phyloP scores from a whole-genome alignment of 768 basidiomycete species.

The Crucibulum laeve region DNA sequence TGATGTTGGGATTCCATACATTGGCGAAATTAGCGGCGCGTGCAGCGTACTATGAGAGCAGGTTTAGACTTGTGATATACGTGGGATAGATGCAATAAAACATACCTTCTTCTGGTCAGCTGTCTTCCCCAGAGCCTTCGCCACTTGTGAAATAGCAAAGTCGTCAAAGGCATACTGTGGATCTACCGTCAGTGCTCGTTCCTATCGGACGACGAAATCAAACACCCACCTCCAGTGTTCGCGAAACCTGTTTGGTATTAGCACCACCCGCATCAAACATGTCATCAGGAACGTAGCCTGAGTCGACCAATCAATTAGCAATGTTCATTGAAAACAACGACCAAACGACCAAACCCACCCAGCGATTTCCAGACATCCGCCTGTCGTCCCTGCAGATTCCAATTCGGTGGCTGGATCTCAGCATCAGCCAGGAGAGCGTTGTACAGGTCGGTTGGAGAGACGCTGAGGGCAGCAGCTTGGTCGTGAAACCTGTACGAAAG shows the following conservation, averaged over 20 bases:
- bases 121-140: slow-evolving; percentile 45
- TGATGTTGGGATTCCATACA: slow-evolving; percentile 54
- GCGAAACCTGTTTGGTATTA: slow-evolving; percentile 58
- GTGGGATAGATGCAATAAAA: background rate
- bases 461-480: slow-evolving; percentile 40
- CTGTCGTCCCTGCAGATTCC: slow-evolving; percentile 62
- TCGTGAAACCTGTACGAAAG: slow-evolving; percentile 37
- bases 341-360: slow-evolving; percentile 20
- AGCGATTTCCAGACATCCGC: slow-evolving; percentile 51
- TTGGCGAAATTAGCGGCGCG: slow-evolving; percentile 56
- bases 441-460: slow-evolving; percentile 48
- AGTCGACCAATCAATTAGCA: background rate
- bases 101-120: slow-evolving; percentile 48
- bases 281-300: slow-evolving; percentile 37
- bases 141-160: slow-evolving; percentile 62
- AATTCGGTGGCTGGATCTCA: slow-evolving; percentile 51
- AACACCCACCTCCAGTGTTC: slow-evolving; percentile 48
- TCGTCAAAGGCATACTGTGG: slow-evolving; percentile 58
- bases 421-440: slow-evolving; percentile 56
- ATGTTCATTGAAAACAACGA: background rate
- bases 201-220: background rate
- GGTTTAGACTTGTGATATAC: background rate
- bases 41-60: slow-evolving; percentile 38
- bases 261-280: slow-evolving; percentile 44
- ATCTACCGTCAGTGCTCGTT: slow-evolving; percentile 1